phyloP scores from a whole-genome alignment of 2,329 filamentous ascomycete species.

The Cucurbitaria berberidis region DNA sequence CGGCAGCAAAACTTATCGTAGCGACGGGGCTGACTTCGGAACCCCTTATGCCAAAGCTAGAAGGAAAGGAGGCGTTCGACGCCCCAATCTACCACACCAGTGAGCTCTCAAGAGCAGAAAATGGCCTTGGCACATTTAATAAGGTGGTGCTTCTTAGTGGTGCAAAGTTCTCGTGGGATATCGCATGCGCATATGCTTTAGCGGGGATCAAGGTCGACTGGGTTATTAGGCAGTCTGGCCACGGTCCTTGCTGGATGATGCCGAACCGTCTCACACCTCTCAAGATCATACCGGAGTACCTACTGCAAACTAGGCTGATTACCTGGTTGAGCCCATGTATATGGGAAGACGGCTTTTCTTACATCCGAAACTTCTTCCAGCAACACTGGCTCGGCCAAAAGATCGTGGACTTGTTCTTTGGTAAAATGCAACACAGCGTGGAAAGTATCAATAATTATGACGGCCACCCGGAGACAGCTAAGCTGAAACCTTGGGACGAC shows the following conservation, averaged over 20 bases:
- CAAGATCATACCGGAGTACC: constrained; percentile 69
- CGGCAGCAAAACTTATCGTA: constrained; percentile 61
- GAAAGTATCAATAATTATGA: constrained; percentile 55
- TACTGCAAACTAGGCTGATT: constrained; percentile 68
- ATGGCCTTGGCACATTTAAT: constrained; percentile 44
- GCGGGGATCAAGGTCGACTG: constrained; percentile 62
- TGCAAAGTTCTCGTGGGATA: constrained; percentile 70
- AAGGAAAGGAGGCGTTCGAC: constrained; percentile 58
- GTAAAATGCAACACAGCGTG: constrained; percentile 60
- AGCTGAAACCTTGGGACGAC: constrained; percentile 51
- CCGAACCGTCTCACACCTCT: constrained; percentile 68
- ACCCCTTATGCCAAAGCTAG: constrained; percentile 61
- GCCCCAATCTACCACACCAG: constrained; percentile 64
- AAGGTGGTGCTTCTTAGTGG: constrained; percentile 62
- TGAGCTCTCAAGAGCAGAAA: constrained; percentile 56
- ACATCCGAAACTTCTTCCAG: constrained; percentile 63
- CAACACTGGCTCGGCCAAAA: constrained; percentile 61
- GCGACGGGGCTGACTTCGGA: constrained; percentile 68
- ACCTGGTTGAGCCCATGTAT: constrained; percentile 78
- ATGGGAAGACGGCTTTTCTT: constrained; percentile 71
- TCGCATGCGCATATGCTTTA: constrained; percentile 62
- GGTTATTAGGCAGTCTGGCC: constrained; percentile 62
- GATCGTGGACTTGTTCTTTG: constrained; percentile 63
- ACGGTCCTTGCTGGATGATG: constrained; percentile 65
- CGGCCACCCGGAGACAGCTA: constrained; percentile 47